A percentile compares a stretch with the other conserved stretches of the same genome.
Evolutionary conservation across 129 eudicot species (phyloP).

Genomic region (Flaveria sonorensis): DNA sequence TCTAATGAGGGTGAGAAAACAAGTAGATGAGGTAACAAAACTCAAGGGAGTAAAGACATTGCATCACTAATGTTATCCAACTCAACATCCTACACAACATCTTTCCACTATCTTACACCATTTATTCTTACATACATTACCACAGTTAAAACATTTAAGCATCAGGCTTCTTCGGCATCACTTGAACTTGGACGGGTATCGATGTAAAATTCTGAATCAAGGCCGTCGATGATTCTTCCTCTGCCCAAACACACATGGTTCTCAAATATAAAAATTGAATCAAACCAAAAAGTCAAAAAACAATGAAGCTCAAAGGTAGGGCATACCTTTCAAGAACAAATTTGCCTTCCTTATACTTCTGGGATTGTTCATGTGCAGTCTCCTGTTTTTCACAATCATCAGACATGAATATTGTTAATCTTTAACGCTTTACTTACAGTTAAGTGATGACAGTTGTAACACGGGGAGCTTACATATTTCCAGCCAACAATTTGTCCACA

Average conservation of each 20-base stretch:
- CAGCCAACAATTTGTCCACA: constrained; percentile 96
- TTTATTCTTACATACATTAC: constrained; percentile 22
- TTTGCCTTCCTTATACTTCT: constrained; percentile 88
- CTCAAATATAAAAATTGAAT: neutral
- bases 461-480: constrained; percentile 73
- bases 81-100: constrained; percentile 27
- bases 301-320: neutral
- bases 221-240: constrained; percentile 75
- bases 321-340: constrained; percentile 75
- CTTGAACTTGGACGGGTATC: constrained; percentile 75
- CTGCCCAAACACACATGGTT: constrained; percentile 40
- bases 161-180: constrained; percentile 67
- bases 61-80: constrained; percentile 12
- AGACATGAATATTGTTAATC: constrained; percentile 1
- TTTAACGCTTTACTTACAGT: constrained; percentile 2
- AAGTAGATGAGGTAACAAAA: no score
- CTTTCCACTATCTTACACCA: constrained; percentile 21
- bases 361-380: constrained; percentile 66
- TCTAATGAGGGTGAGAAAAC: no score
- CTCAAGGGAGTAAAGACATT: neutral
- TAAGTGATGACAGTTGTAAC: neutral
- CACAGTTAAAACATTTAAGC: neutral
- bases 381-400: constrained; percentile 38
- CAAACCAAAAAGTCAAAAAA: neutral
- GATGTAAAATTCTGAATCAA: constrained; percentile 77